Conservation (phyloP, 2,329 filamentous ascomycete species). For the Eutypella sp. region DNA sequence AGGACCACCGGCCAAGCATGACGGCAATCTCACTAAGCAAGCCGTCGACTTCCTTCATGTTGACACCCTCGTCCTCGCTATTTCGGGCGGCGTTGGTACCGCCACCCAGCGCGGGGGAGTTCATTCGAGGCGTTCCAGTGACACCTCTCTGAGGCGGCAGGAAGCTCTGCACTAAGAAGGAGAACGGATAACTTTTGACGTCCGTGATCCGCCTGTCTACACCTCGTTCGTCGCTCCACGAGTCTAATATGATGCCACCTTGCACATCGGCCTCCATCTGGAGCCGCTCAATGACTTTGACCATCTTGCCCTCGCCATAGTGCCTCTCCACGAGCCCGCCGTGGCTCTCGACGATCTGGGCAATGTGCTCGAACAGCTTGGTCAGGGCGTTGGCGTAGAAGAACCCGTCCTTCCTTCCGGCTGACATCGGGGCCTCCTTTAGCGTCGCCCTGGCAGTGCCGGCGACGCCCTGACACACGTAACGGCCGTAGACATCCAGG, state of each 20-base stretch:
- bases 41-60: conserved; percentile 93
- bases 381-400: conserved; percentile 91
- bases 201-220: conserved; percentile 87
- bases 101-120: conserved; percentile 66
- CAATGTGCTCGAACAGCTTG: conserved; percentile 94
- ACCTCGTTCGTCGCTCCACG: conserved; percentile 84
- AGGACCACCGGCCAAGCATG: conserved; percentile 89
- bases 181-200: conserved; percentile 96
- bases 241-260: conserved; percentile 91
- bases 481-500: conserved; percentile 89
- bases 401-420: conserved; percentile 67
- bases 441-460: conserved; percentile 75
- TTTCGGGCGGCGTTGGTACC: conserved; percentile 48
- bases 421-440: conserved; percentile 58
- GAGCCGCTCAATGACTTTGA: conserved; percentile 83
- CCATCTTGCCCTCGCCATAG: conserved; percentile 91
- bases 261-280: conserved; percentile 95
- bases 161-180: conserved; percentile 94
- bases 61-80: conserved; percentile 86
- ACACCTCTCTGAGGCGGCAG: conserved; percentile 63
- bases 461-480: conserved; percentile 93
- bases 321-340: conserved; percentile 87
- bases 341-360: conserved; percentile 91
- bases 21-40: conserved; percentile 81
- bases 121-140: conserved; percentile 60